Evolutionary conservation across 345 rosid genomes (phyloP).

Genomic region (Linum trigynum): DNA sequence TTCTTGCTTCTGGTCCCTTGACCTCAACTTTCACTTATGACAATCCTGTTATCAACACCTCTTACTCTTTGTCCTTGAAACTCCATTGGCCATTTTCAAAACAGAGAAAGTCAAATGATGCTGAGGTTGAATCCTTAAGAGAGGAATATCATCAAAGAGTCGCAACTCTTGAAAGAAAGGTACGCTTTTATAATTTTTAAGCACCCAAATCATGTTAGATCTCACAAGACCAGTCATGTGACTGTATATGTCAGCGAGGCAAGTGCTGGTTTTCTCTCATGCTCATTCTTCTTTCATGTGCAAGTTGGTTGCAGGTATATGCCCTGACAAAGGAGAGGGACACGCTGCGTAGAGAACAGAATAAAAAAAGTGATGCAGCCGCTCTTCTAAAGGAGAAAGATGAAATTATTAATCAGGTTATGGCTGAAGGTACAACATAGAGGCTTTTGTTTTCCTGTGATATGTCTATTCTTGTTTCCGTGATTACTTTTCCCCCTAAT

Average conservation of each 20-base stretch:
- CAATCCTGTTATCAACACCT: background rate
- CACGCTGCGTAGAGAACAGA: slow-evolving; percentile 94
- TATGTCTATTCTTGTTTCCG: background rate
- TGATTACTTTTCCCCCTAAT: too few relatives aligned
- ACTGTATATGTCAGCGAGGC: background rate
- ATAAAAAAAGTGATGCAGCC: slow-evolving; percentile 88
- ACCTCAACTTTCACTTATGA: background rate
- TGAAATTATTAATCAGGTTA: slow-evolving; percentile 94
- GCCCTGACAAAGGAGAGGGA: slow-evolving; percentile 97
- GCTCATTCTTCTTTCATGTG: background rate
- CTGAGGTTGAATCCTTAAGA: slow-evolving; percentile 88
- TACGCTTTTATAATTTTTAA: slow-evolving; percentile 6
- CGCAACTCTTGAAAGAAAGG: slow-evolving; percentile 94
- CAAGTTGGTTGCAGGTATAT: slow-evolving; percentile 51
- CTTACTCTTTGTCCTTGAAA: background rate
- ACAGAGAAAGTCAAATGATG: slow-evolving; percentile 85
- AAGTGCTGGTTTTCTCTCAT: background rate
- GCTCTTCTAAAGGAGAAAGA: slow-evolving; percentile 98
- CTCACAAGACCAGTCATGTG: background rate
- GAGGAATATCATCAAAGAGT: slow-evolving; percentile 98
- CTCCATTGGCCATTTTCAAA: slow-evolving; percentile 7
- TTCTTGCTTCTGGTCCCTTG: background rate
- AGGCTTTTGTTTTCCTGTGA: slow-evolving; percentile 7
- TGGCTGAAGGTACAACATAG: slow-evolving; percentile 85
- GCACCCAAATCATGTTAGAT: background rate